phyloP scores from a whole-genome alignment of 1,139 yeast genomes.

The Geotrichum carabidarum region DNA sequence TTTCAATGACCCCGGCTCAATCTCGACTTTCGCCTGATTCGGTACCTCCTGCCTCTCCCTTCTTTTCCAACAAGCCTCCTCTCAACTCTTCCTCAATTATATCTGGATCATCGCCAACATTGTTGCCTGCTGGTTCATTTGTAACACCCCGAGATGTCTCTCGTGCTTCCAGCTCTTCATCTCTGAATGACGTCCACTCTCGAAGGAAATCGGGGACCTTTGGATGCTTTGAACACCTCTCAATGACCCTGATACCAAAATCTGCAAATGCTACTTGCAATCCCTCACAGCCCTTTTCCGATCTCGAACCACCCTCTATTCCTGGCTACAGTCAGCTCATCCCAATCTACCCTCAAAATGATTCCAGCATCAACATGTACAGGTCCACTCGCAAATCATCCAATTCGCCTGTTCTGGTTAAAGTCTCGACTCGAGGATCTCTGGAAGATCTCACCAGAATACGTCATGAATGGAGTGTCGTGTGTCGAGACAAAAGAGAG shows the following conservation, averaged over 20 bases:
- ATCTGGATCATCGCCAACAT: not conserved
- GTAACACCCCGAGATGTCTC: slow-evolving; percentile 2
- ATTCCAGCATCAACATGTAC: slow-evolving; percentile 29
- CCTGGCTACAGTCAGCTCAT: slow-evolving; percentile 27
- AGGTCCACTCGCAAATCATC: slow-evolving; percentile 24
- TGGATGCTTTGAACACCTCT: slow-evolving; percentile 2
- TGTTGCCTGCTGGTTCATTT: slow-evolving; percentile 1
- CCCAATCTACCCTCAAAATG: slow-evolving; percentile 28
- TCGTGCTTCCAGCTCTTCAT: slow-evolving; percentile 3
- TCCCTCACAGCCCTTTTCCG: not conserved
- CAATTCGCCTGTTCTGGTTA: slow-evolving; percentile 26
- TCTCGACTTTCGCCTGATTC: slow-evolving; percentile 11
- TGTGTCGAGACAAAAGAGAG: slow-evolving; percentile 11
- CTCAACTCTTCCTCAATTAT: not conserved
- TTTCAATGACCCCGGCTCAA: slow-evolving; percentile 2
- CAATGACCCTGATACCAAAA: slow-evolving; percentile 1
- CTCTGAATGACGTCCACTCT: slow-evolving; percentile 2
- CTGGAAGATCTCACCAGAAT: slow-evolving; percentile 32
- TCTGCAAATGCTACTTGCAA: not conserved
- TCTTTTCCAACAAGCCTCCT: slow-evolving; percentile 4
- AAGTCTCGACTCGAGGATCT: slow-evolving; percentile 28
- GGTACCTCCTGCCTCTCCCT: slow-evolving; percentile 7
- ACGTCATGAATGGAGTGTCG: slow-evolving; percentile 32
- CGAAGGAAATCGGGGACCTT: not conserved
- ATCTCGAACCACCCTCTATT: slow-evolving; percentile 18